A percentile compares a stretch with the other conserved stretches of the same genome.
Conservation (phyloP, 2,329 filamentous ascomycete genomes). For the Colletotrichum sp. region DNA sequence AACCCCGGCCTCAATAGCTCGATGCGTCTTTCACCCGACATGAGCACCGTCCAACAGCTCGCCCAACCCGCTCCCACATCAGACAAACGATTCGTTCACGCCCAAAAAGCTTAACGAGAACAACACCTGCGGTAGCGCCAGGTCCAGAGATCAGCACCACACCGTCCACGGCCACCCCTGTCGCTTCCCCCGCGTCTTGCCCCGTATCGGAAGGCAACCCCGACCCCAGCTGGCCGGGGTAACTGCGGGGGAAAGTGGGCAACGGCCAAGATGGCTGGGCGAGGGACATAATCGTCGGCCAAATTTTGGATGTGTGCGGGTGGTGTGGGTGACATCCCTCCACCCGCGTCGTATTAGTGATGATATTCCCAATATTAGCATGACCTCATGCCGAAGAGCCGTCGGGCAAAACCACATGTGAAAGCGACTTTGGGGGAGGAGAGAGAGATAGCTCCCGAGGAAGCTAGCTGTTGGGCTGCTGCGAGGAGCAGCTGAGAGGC, state of each 20-base stretch:
- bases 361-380: background rate
- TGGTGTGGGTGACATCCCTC: conserved; percentile 12
- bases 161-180: background rate
- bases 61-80: background rate
- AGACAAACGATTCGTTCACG: conserved; percentile 1
- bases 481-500: background rate
- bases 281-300: background rate
- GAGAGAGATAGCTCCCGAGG: background rate
- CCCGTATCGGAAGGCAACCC: conserved; percentile 11
- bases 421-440: background rate
- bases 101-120: conserved; percentile 1
- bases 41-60: background rate
- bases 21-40: background rate
- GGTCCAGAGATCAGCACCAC: conserved; percentile 3
- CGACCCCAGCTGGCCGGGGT: background rate
- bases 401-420: conserved; percentile 2
- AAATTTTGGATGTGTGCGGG: background rate
- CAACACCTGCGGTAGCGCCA: conserved; percentile 11
- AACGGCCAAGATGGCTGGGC: background rate
- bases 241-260: conserved; percentile 5
- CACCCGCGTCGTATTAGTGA: conserved; percentile 6
- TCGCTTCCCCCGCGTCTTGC: conserved; percentile 15
- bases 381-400: conserved; percentile 14
- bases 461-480: background rate
- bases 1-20: background rate